Base-by-base conservation (phyloP, 2,329 filamentous ascomycete genomes). In the Clarireedia hainanense region DNA sequence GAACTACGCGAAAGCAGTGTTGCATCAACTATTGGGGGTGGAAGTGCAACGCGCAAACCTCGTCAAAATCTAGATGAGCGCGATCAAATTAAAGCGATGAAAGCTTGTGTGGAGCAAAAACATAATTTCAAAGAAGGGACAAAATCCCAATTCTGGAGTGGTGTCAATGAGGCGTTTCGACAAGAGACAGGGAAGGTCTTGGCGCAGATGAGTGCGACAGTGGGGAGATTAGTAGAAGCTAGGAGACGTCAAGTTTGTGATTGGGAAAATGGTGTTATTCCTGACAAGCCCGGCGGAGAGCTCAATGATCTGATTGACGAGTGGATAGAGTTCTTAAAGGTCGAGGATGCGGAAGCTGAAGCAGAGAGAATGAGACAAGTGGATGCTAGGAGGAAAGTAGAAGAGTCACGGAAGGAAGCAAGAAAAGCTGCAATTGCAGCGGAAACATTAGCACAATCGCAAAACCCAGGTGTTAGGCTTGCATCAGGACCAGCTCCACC, bases 191-290 rank as follows among this genome's bases (percentile, higher is more conserved):
- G 65, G 6, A 69, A 69, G 50, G 50, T 67, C 5, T 48, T 69
- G 3, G 67, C 67, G 9, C 67, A 69, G 56, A 69, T 69, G 67
- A 68, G 66, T 55, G 67, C 67, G 43, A 68, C 67, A 4, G 67
- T 69, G 7, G 67, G 62, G 34, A 60, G 67, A 60, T 60, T 69
- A 43, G 66, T 67, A 45, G 67, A 69, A 52, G 55, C 57, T 12
- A 61, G 67, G 36, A 60, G 67, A 46, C 58, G 67, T 46, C 66
- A 68, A 46, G 62, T 68, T 12, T 57, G 64, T 9, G 67, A 69
- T 58, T 69, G 66, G 66, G 66, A 69, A 48, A 62, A 61, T 61
- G 66, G 65, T n/a, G 54, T 65, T 4, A 64, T 66, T 52, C 58
- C 65, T 5, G 57, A 63, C 24, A 69, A 68, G 52, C 66, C 67